A percentile compares a stretch with the other conserved stretches of the same genome.
phyloP scores from a whole-genome alignment of 1,284 basidiomycete genomes.

The Cryptococcus wingfieldii region DNA sequence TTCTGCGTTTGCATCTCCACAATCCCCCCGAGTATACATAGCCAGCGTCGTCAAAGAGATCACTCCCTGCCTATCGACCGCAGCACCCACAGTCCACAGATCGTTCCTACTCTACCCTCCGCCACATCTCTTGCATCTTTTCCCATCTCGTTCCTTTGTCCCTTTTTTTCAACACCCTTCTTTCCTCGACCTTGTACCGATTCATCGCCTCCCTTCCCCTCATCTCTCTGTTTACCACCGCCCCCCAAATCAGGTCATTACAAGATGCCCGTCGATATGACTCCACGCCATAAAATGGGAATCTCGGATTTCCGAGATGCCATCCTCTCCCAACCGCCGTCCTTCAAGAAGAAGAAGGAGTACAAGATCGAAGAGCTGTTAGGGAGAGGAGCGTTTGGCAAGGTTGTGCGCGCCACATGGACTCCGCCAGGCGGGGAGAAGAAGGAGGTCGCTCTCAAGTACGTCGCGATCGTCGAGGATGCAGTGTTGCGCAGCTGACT shows the following conservation, averaged over 20 bases:
- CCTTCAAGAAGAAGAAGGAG: slow-evolving; percentile 75
- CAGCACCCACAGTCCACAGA: too few species aligned
- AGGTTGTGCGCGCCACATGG: slow-evolving; percentile 65
- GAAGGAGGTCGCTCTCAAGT: slow-evolving; percentile 70
- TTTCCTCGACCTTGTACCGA: neutral
- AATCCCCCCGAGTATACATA: too few species aligned
- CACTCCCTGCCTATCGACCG: too few species aligned
- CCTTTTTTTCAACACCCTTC: neutral
- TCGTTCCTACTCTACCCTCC: too few species aligned
- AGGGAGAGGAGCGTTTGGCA: slow-evolving; percentile 78
- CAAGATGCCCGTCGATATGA: too few species aligned
- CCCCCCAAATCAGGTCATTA: neutral
- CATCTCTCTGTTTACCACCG: neutral
- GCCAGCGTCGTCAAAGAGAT: too few species aligned
- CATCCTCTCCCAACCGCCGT: slow-evolving; percentile 72
- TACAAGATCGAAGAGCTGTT: slow-evolving; percentile 50
- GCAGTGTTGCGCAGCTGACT: neutral
- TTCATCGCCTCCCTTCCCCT: neutral
- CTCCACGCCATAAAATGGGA: slow-evolving; percentile 3
- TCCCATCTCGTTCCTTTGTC: neutral
- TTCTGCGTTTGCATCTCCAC: too few species aligned
- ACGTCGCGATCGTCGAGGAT: slow-evolving; percentile 10
- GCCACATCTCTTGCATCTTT: neutral
- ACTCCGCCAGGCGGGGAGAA: slow-evolving; percentile 49
- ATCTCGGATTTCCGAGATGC: slow-evolving; percentile 41